These are phyloP conservation scores for Podaxis sp. DNA, from an alignment of 768 basidiomycete genomes.

Conservation along the genomic window DNA sequence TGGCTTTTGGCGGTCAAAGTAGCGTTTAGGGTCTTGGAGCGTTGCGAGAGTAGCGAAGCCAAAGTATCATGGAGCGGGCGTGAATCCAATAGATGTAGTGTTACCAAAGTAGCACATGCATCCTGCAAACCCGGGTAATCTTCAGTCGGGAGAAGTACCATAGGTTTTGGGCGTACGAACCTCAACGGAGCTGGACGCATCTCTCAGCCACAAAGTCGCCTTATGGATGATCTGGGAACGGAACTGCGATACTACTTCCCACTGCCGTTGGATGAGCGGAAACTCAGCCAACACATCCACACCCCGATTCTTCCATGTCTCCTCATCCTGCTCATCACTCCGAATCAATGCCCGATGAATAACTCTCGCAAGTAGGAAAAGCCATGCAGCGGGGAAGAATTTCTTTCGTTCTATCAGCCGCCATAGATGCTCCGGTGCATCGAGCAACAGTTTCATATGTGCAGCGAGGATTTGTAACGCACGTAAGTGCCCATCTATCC, in stretches of 20 bases:
- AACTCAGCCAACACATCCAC: slow-evolving; percentile 76
- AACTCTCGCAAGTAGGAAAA: slow-evolving; percentile 83
- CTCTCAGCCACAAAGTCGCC: slow-evolving; percentile 80
- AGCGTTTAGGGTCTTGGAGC: slow-evolving; percentile 50
- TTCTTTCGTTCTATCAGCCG: slow-evolving; percentile 77
- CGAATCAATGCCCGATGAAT: slow-evolving; percentile 74
- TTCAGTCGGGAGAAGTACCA: background rate
- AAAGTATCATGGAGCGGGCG: slow-evolving; percentile 75
- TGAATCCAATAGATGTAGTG: slow-evolving; percentile 88
- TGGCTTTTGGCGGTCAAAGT: slow-evolving; percentile 13
- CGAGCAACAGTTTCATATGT: slow-evolving; percentile 87
- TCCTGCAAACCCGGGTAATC: slow-evolving; percentile 42
- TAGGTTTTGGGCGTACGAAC: slow-evolving; percentile 33
- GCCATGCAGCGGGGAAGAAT: slow-evolving; percentile 83
- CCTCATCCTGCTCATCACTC: slow-evolving; percentile 65
- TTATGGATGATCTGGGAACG: slow-evolving; percentile 86
- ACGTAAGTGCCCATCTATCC: slow-evolving; percentile 64
- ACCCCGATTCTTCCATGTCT: slow-evolving; percentile 56
- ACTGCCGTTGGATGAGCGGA: slow-evolving; percentile 88
- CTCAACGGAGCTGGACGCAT: slow-evolving; percentile 49
- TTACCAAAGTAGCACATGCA: slow-evolving; percentile 74
- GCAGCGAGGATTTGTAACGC: slow-evolving; percentile 77
- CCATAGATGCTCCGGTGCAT: slow-evolving; percentile 92
- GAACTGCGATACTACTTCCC: slow-evolving; percentile 88
- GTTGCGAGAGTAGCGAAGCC: slow-evolving; percentile 68